These are phyloP conservation scores for Diaporthe helianthi DNA, from an alignment of 2,329 filamentous ascomycete genomes.

Conservation along the genomic window DNA sequence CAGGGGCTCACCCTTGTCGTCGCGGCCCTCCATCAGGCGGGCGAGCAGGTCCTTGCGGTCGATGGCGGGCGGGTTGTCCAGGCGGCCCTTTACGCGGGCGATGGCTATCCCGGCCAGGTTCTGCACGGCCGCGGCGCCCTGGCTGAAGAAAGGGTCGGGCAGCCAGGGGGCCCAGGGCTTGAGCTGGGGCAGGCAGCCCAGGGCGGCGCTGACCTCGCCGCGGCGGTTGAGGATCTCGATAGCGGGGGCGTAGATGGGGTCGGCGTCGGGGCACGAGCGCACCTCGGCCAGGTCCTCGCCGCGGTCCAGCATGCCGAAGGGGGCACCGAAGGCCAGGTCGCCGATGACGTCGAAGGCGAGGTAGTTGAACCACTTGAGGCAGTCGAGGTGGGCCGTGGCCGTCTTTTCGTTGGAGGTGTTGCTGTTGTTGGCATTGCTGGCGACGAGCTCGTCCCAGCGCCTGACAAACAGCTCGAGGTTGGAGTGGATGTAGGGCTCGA, in stretches of 20 bases:
- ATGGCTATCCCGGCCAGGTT: slow-evolving; percentile 88
- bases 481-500: slow-evolving; percentile 86
- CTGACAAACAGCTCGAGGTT: slow-evolving; percentile 78
- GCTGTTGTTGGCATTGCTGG: slow-evolving; percentile 48
- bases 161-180: slow-evolving; percentile 83
- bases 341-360: slow-evolving; percentile 63
- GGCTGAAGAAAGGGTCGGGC: slow-evolving; percentile 81
- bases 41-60: slow-evolving; percentile 81
- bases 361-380: slow-evolving; percentile 80
- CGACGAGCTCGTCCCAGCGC: slow-evolving; percentile 72
- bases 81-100: slow-evolving; percentile 76
- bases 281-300: slow-evolving; percentile 81
- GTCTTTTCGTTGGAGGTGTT: slow-evolving; percentile 50
- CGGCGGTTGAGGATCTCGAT: slow-evolving; percentile 89
- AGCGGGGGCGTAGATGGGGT: slow-evolving; percentile 75
- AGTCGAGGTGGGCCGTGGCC: slow-evolving; percentile 70
- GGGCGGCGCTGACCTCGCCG: slow-evolving; percentile 82
- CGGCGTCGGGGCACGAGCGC: slow-evolving; percentile 63
- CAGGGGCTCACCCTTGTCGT: slow-evolving; percentile 78
- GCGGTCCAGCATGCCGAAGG: slow-evolving; percentile 82
- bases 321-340: slow-evolving; percentile 73
- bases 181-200: slow-evolving; percentile 76
- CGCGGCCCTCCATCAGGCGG: slow-evolving; percentile 83
- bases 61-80: slow-evolving; percentile 71
- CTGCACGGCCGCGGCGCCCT: slow-evolving; percentile 77